A percentile compares a stretch with the other conserved stretches of the same genome.
These are phyloP conservation scores for Irineochytrium annulatum DNA, from an alignment of 192 early-diverging fungal species.

Conservation along the genomic window DNA sequence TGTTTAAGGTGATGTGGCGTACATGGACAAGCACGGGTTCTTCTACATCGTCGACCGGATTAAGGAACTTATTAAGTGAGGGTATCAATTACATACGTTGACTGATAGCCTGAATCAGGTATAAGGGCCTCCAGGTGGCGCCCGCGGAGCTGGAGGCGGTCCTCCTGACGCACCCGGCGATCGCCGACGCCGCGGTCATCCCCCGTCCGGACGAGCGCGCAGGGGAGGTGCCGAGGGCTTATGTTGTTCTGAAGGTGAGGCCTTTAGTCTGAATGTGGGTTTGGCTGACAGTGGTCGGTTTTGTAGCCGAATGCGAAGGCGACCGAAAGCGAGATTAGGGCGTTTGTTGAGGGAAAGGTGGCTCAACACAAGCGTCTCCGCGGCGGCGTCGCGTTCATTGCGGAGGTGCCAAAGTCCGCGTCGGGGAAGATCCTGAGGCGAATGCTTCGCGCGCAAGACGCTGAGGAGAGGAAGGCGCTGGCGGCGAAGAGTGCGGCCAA, in stretches of 20 bases:
- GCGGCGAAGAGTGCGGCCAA: no score
- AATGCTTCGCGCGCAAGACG: conserved; percentile 61
- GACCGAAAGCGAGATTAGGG: conserved; percentile 43
- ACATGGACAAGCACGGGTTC: conserved; percentile 56
- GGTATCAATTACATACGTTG: conserved; percentile 75
- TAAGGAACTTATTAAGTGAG: conserved; percentile 88
- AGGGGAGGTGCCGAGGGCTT: conserved; percentile 77
- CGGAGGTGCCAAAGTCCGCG: conserved; percentile 72
- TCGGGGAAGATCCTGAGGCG: conserved; percentile 81
- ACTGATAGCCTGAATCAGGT: no score
- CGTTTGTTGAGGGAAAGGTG: conserved; percentile 58
- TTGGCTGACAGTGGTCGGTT: conserved; percentile 50
- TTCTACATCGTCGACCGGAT: conserved; percentile 68
- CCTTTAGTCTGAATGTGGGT: not conserved
- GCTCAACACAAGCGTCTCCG: conserved; percentile 75
- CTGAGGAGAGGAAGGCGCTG: conserved; percentile 18
- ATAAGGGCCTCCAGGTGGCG: conserved; percentile 71
- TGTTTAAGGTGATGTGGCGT: conserved; percentile 57
- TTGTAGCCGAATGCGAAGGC: conserved; percentile 41
- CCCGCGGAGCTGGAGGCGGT: conserved; percentile 79
- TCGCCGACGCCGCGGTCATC: conserved; percentile 57
- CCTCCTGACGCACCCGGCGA: conserved; percentile 60
- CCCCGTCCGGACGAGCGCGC: conserved; percentile 26
- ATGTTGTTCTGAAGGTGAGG: conserved; percentile 58
- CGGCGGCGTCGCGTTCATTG: conserved; percentile 67